Evolutionary conservation across 2,329 filamentous ascomycete species (phyloP).

Genomic region (Chaetomium sp.): DNA sequence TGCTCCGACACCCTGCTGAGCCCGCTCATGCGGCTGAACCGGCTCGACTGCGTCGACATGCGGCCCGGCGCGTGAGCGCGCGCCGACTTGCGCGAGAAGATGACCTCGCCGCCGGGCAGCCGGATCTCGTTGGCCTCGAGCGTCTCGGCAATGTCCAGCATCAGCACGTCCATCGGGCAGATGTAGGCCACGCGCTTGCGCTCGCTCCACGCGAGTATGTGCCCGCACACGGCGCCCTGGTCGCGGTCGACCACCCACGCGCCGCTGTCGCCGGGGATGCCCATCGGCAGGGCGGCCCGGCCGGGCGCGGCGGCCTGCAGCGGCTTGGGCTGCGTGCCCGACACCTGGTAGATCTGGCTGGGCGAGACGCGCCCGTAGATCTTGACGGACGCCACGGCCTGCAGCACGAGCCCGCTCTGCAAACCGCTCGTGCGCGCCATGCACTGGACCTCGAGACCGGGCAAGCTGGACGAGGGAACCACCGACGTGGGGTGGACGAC

Average conservation of each 20-base stretch:
- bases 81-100: constrained; percentile 15
- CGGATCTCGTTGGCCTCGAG: constrained; percentile 70
- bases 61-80: not conserved
- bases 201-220: constrained; percentile 85
- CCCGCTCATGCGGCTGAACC: constrained; percentile 16
- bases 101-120: constrained; percentile 58
- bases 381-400: constrained; percentile 80
- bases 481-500: constrained; percentile 59
- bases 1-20: constrained; percentile 11
- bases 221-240: constrained; percentile 80
- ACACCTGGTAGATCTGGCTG: constrained; percentile 53
- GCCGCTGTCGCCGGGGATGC: constrained; percentile 84
- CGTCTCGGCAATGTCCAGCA: constrained; percentile 81
- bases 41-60: constrained; percentile 20
- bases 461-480: constrained; percentile 62
- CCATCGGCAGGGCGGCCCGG: constrained; percentile 46
- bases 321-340: constrained; percentile 40
- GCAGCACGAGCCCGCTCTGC: constrained; percentile 75
- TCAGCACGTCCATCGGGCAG: constrained; percentile 88
- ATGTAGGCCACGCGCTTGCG: constrained; percentile 85
- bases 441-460: constrained; percentile 80
- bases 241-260: constrained; percentile 87
- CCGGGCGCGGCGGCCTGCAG: not conserved
- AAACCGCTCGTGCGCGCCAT: constrained; percentile 85
- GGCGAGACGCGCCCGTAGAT: constrained; percentile 82